phyloP scores from a whole-genome alignment of 306 rosid genomes.

The Carpinus viminea region DNA sequence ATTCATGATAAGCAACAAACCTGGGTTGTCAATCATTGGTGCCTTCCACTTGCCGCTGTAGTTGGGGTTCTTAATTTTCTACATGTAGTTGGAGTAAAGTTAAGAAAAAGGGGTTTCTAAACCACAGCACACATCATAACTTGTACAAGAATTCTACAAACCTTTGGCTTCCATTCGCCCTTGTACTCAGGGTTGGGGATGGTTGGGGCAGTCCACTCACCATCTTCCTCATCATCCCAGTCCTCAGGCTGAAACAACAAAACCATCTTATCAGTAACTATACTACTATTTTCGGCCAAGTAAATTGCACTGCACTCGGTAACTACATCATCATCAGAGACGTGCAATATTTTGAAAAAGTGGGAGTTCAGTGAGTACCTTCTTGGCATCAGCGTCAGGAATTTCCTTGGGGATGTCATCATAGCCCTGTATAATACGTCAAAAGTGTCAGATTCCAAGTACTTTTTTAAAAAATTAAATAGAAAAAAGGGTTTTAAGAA shows the following conservation, averaged over 20 bases:
- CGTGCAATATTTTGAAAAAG: neutral
- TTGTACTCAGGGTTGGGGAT: conserved; percentile 94
- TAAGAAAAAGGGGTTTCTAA: conserved; percentile 14
- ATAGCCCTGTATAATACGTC: conserved; percentile 60
- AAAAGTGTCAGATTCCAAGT: conserved; percentile 22
- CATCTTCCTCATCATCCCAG: conserved; percentile 99
- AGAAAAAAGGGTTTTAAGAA: conserved; percentile 4
- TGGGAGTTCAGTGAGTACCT: conserved; percentile 46
- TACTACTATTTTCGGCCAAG: neutral
- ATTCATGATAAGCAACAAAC: conserved; percentile 31
- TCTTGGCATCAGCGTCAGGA: conserved; percentile 85
- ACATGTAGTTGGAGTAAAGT: conserved; percentile 22
- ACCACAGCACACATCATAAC: neutral
- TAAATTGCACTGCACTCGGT: neutral
- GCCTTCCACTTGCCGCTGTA: conserved; percentile 98
- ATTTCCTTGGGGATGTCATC: conserved; percentile 91
- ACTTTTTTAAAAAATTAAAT: neutral
- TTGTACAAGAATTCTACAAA: conserved; percentile 33
- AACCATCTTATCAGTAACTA: conserved; percentile 23
- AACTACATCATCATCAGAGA: neutral
- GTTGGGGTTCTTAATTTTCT: conserved; percentile 97
- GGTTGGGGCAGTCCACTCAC: conserved; percentile 99
- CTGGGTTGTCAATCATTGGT: conserved; percentile 96
- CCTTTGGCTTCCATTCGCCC: conserved; percentile 98
- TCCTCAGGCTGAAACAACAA: conserved; percentile 80